Base-by-base conservation (phyloP, 148 eudicot genomes). In the Spergularia marina region DNA sequence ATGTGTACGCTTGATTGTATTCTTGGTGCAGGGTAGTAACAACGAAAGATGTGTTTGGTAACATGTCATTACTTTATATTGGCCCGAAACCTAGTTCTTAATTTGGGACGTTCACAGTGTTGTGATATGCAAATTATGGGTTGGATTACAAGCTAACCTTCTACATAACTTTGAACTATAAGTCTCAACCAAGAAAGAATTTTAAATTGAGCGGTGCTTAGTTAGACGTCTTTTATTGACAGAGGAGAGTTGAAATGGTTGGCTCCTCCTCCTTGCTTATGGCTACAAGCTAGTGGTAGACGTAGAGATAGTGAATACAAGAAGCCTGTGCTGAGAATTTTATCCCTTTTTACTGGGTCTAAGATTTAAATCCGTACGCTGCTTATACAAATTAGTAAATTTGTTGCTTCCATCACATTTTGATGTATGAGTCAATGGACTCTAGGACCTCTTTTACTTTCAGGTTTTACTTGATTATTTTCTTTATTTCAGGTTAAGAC, bases 401-500 rank as follows among this genome's bases (percentile, higher is more conserved):
- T 65, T 65, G 69, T 65, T 10, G 23, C 69, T 40, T 16, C 20
- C 18, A 15, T 65, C 1, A 39, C 15, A 60, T 2, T 62, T 53
- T 74, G 40, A 34, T 71, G 49, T 40, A 74, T 36, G 3, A 62
- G 21, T 25, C 30, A 17, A 8, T 62, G 41, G 36, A 16, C n/a
- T 57, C 8, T 57, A 4, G 20, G 15, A 9, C 23, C 52, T 40
- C 17, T 20, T 49, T 49, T 10, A 20, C 13, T 49, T 68, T 51
- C 56, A 68, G 51, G 7, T 49, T 3, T 39, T 17, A 30, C 53
- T 14, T 60, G n/a, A 53, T 72, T 23, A 63, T 72, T 65, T 18
- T 58, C 52, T 62, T 73, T 30, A 30, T 49, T 70, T 71, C 82
- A 95, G 99, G 96, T 92, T 67, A 92, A 90, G 85, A 90, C 99